These are phyloP conservation scores for Dioscorea zingiberensis DNA, from an alignment of 106 monocot genomes.

Conservation along the genomic window DNA sequence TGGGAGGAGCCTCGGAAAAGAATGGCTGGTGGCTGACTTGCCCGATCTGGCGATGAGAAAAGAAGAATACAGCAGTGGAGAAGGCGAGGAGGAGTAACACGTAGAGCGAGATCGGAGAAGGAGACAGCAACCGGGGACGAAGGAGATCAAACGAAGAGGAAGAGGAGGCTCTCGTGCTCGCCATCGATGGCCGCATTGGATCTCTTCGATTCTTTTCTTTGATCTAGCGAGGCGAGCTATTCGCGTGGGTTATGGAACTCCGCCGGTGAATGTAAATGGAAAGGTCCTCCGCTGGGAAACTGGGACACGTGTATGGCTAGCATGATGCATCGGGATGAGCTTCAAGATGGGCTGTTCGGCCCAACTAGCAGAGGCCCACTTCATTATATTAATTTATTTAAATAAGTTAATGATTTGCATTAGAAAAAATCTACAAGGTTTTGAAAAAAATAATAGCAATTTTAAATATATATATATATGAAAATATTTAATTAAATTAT, in stretches of 20 bases:
- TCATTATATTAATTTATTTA: too few species aligned
- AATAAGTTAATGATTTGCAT: too few species aligned
- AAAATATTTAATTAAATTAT: too few species aligned
- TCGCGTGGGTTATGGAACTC: background rate
- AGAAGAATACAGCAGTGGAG: conserved; percentile 35
- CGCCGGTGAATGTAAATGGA: background rate
- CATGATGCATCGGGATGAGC: background rate
- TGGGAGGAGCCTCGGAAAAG: conserved; percentile 1
- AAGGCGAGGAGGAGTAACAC: conserved; percentile 31
- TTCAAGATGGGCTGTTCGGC: too few species aligned
- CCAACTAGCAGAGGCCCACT: too few species aligned
- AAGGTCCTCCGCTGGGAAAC: background rate
- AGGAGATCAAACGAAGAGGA: background rate
- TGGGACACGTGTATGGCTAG: background rate
- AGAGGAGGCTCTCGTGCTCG: conserved; percentile 7
- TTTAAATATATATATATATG: too few species aligned
- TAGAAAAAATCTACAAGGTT: too few species aligned
- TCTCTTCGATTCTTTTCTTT: background rate
- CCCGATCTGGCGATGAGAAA: conserved; percentile 46
- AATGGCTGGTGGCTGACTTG: conserved; percentile 15
- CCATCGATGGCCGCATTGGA: background rate
- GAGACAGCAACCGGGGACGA: background rate
- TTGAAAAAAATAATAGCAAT: too few species aligned
- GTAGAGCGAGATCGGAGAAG: conserved; percentile 27
- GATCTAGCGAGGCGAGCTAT: background rate